Base-by-base conservation (phyloP, 441 rosid genomes). In the Populus tomentosa region DNA sequence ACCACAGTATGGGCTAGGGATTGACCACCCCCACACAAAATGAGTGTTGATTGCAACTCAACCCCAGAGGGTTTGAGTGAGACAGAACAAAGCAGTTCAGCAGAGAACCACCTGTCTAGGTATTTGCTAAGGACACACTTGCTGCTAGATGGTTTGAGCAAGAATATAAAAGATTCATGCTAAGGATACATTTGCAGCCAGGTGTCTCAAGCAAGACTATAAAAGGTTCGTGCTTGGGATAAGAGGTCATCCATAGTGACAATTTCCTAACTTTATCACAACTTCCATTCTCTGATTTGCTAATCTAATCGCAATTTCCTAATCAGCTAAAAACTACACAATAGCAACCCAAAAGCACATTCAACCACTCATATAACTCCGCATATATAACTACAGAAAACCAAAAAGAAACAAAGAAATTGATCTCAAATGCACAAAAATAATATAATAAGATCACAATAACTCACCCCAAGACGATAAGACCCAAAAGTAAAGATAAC, bases 401-500 rank as follows among this genome's bases (percentile, higher is more conserved):
- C 30, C 30, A 28, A 71, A 68, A 72, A 73, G 65, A 56, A 40
- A 6, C 30, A 13, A 63, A 30, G 40, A 33, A 32, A 71, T 7
- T 71, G 33, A 10, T 62, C 35, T 42, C 20, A 38, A 0, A 35
- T 28, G 26, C 23, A 72, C 26, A 14, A 3, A 3, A 26, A 69
- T 20, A 9, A 9, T 36, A 36, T n/a, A 28, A 28, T 2, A 28
- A 28, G 3, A 28, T 28, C 30, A 28, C 30, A 28, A 28, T 28
- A 28, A 28, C 30, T 28, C 30, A 80, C 93, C 85, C 92, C 94
- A 68, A 91, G 87, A 28, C 86, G 84, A 74, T 87, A 90, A 71
- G 94, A 91, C 68, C 94, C 96, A 80, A 91, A 91, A 56, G 92
- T 91, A 50, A 87, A 88, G 69, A 90, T 85, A n/a, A 87, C 78